Evolutionary conservation across 345 rosid species (phyloP).

Genomic region (Crucihimalaya himalaica): DNA sequence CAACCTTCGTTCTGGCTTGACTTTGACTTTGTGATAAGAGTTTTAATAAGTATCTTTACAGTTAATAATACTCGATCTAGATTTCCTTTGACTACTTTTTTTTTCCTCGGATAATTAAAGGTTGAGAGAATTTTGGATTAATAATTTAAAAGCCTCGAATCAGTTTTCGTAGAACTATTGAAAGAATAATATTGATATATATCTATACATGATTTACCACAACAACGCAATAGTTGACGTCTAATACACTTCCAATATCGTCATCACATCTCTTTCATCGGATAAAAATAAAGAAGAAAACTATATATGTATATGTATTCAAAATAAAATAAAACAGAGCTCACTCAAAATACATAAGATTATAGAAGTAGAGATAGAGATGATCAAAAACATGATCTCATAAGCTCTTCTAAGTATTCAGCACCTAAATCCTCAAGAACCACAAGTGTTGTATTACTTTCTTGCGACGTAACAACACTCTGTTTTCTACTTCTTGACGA

Average conservation of each 20-base stretch:
- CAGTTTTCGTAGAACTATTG: neutral
- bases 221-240: conserved; percentile 6
- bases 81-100: neutral
- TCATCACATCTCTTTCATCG: conserved; percentile 12
- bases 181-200: no score
- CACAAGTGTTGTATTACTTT: conserved; percentile 40
- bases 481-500: conserved; percentile 28
- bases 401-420: conserved; percentile 67
- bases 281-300: conserved; percentile 5
- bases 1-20: no score
- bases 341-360: conserved; percentile 18
- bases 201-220: conserved; percentile 24
- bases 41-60: neutral
- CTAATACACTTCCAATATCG: conserved; percentile 32
- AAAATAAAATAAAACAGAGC: conserved; percentile 24
- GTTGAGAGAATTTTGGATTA: neutral
- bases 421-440: conserved; percentile 72
- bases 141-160: neutral
- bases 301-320: neutral
- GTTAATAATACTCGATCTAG: neutral
- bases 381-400: conserved; percentile 50
- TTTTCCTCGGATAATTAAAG: neutral
- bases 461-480: conserved; percentile 28
- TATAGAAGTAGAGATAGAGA: neutral
- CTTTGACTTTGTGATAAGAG: no score